These are phyloP conservation scores for Didymosphaeria variabile DNA, from an alignment of 2,329 filamentous ascomycete genomes.

Conservation along the genomic window DNA sequence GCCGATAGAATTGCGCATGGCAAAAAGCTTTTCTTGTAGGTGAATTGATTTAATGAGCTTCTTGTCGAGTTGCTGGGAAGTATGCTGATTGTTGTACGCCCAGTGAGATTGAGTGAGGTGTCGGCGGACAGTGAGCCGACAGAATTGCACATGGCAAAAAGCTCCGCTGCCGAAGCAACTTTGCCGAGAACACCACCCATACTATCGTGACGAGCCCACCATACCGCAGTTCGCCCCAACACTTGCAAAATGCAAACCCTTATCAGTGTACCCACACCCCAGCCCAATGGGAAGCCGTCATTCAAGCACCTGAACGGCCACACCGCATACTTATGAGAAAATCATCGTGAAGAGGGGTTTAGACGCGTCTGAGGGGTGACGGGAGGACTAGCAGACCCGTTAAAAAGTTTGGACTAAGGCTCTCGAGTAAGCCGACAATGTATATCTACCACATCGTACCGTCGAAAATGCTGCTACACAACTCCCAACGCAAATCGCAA, in stretches of 20 bases:
- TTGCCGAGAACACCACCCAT: neutral
- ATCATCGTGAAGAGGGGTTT: neutral
- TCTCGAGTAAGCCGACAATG: neutral
- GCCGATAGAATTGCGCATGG: no score
- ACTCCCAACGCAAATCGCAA: neutral
- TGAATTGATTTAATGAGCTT: no score
- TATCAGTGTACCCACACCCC: slow-evolving; percentile 6
- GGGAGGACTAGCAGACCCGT: slow-evolving; percentile 3
- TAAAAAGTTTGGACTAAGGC: neutral
- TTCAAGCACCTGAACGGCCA: neutral
- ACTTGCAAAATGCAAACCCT: slow-evolving; percentile 10
- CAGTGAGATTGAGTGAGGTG: no score
- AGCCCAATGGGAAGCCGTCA: neutral
- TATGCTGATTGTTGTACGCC: no score
- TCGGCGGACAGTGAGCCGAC: no score
- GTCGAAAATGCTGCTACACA: neutral
- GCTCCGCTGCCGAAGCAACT: neutral
- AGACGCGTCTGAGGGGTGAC: slow-evolving; percentile 3
- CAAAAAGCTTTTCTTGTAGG: no score
- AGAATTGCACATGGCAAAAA: neutral
- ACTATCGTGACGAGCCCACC: slow-evolving; percentile 4
- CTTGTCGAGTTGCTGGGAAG: no score
- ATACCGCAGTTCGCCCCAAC: slow-evolving; percentile 6
- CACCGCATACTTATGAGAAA: neutral
- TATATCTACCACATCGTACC: neutral